Conservation (phyloP, 371 early-diverging fungal species). For the Rhizopus stolonifer region DNA sequence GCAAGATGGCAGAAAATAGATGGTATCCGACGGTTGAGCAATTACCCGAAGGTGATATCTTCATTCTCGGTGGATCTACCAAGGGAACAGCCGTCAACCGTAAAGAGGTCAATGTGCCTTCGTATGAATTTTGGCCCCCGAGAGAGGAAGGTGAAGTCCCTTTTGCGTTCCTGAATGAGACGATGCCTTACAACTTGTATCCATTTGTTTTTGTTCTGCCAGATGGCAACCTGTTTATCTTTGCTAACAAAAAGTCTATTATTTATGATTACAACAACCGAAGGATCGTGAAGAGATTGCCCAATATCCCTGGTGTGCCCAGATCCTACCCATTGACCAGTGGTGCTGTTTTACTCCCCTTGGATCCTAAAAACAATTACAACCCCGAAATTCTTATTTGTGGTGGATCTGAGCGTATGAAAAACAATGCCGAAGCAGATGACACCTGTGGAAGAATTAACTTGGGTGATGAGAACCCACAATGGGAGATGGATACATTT, state of each 20-base stretch:
- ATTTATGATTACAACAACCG: conserved; percentile 52
- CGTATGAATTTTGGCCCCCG: conserved; percentile 48
- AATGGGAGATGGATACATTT: conserved; percentile 63
- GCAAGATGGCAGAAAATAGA: conserved; percentile 43
- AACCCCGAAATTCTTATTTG: conserved; percentile 59
- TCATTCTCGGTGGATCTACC: conserved; percentile 59
- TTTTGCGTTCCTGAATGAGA: conserved; percentile 51
- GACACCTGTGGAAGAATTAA: conserved; percentile 59
- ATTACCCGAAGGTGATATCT: conserved; percentile 53
- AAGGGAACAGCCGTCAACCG: conserved; percentile 52
- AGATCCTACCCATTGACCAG: conserved; percentile 68
- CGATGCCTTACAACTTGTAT: conserved; percentile 63
- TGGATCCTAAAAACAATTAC: conserved; percentile 59
- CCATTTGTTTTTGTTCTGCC: conserved; percentile 56
- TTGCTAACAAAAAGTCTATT: conserved; percentile 53
- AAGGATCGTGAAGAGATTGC: conserved; percentile 46
- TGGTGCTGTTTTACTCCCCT: conserved; percentile 57
- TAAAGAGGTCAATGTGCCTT: conserved; percentile 51
- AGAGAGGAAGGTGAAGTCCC: conserved; percentile 27
- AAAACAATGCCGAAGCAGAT: conserved; percentile 38
- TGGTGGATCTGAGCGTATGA: conserved; percentile 54
- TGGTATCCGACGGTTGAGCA: conserved; percentile 67
- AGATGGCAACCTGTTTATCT: conserved; percentile 55
- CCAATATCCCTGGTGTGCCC: conserved; percentile 54
- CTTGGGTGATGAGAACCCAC: conserved; percentile 40